Evolutionary conservation across 129 eudicot species (phyloP).

Genomic region (Helichrysum umbraculigerum): DNA sequence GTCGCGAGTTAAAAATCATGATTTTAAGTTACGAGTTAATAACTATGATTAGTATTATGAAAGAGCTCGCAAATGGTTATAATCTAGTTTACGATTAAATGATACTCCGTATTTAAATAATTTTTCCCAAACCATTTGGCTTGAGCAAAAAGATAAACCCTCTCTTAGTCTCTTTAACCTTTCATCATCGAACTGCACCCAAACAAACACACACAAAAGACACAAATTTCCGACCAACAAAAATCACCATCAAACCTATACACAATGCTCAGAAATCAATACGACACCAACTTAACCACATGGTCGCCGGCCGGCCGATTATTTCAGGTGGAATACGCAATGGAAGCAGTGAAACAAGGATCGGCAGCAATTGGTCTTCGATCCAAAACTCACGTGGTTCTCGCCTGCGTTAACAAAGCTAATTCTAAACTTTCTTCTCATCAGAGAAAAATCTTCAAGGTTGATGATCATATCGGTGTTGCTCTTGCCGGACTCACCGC

Average conservation of each 20-base stretch:
- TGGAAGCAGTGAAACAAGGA: constrained; percentile 99
- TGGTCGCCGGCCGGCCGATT: constrained; percentile 96
- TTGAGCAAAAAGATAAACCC: background rate
- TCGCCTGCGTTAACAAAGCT: constrained; percentile 87
- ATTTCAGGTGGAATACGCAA: constrained; percentile 96
- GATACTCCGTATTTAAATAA: too few species aligned
- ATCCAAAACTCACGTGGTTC: constrained; percentile 91
- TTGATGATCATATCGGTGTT: constrained; percentile 95
- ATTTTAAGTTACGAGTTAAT: too few species aligned
- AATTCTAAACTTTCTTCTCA: constrained; percentile 92
- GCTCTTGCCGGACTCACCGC: constrained; percentile 98
- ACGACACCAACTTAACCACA: constrained; percentile 81
- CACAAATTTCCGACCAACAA: constrained; percentile 17
- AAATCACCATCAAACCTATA: background rate
- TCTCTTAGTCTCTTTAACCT: background rate
- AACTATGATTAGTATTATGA: too few species aligned
- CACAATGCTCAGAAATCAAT: constrained; percentile 83
- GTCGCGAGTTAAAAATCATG: too few species aligned
- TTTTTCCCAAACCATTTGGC: background rate
- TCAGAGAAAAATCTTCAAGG: constrained; percentile 97
- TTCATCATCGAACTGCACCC: background rate
- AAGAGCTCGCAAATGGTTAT: too few species aligned
- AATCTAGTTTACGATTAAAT: too few species aligned
- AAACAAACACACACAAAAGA: background rate
- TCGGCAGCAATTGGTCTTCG: constrained; percentile 97